phyloP scores from a whole-genome alignment of 129 eudicot species.

The Tagetes patula region DNA sequence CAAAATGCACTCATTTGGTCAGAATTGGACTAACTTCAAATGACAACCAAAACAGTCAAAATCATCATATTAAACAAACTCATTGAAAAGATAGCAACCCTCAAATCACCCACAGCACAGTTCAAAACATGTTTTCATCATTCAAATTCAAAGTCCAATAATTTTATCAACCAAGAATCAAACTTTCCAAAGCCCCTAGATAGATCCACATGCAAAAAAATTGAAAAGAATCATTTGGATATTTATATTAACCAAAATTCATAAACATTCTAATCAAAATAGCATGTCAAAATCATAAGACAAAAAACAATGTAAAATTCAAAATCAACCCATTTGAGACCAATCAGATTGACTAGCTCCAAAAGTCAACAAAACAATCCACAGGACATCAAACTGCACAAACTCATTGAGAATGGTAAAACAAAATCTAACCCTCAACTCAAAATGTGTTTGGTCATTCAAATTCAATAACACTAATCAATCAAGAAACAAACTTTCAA shows the following conservation, averaged over 20 bases:
- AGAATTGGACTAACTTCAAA: conserved; percentile 24
- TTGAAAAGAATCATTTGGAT: conserved; percentile 7
- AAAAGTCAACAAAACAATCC: not conserved
- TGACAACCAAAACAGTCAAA: conserved; percentile 15
- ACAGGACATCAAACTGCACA: too few relatives aligned
- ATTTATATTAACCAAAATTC: not conserved
- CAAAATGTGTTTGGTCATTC: too few relatives aligned
- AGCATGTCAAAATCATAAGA: not conserved
- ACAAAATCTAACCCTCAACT: not conserved
- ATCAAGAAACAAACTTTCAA: too few relatives aligned
- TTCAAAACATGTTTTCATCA: conserved; percentile 19
- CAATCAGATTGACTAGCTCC: not conserved
- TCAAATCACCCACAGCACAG: conserved; percentile 10
- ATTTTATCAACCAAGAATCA: conserved; percentile 8
- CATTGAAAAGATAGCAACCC: not conserved
- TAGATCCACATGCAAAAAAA: conserved; percentile 20
- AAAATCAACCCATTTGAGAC: not conserved
- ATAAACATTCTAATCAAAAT: conserved; percentile 19
- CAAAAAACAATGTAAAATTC: not conserved
- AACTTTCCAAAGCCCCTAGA: conserved; percentile 10
- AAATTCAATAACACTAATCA: not conserved
- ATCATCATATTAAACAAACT: conserved; percentile 10
- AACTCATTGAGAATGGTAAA: too few relatives aligned
- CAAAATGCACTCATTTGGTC: conserved; percentile 2
- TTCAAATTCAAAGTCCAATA: conserved; percentile 21